Percentiles rank a stretch among this genome's conserved stretches.
phyloP scores from a whole-genome alignment of 2,329 filamentous ascomycete genomes.

The Fusarium sp. region DNA sequence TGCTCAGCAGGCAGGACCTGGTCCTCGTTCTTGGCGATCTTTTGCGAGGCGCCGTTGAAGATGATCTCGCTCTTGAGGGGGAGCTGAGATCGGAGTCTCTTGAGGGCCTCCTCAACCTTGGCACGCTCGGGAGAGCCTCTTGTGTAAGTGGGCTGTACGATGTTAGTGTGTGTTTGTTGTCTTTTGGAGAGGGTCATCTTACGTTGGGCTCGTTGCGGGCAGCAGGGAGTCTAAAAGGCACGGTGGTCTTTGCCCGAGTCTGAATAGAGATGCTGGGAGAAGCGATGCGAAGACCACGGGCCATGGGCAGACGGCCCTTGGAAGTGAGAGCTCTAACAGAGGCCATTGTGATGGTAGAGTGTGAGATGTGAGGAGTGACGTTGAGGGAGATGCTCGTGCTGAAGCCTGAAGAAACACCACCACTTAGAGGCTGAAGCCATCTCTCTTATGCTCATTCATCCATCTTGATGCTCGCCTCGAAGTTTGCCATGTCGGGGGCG shows the following conservation, averaged over 20 bases:
- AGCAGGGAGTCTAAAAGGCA: conserved; percentile 48
- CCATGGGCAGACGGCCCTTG: conserved; percentile 34
- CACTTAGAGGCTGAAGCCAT: conserved; percentile 7
- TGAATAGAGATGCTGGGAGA: conserved; percentile 30
- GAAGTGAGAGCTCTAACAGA: conserved; percentile 32
- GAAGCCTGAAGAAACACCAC: conserved; percentile 3
- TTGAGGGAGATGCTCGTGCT: conserved; percentile 1
- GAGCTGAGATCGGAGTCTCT: conserved; percentile 46
- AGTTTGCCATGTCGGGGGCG: conserved; percentile 14
- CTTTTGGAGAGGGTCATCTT: background rate
- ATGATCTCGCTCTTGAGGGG: conserved; percentile 49
- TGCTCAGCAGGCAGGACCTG: conserved; percentile 52
- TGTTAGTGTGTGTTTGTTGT: background rate
- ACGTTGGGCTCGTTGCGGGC: conserved; percentile 51
- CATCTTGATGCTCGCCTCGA: background rate
- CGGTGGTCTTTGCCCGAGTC: conserved; percentile 41
- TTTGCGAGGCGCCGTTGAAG: conserved; percentile 46
- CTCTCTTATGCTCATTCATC: conserved; percentile 36
- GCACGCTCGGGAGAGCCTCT: conserved; percentile 47
- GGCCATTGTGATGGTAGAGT: conserved; percentile 29
- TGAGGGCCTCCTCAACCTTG: conserved; percentile 46
- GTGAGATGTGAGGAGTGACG: background rate
- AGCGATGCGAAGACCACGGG: conserved; percentile 24
- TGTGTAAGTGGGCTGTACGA: conserved; percentile 44
- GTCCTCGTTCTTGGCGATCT: conserved; percentile 40